Evolutionary conservation across 345 rosid species (phyloP).

Genomic region (Gossypium thurberi): DNA sequence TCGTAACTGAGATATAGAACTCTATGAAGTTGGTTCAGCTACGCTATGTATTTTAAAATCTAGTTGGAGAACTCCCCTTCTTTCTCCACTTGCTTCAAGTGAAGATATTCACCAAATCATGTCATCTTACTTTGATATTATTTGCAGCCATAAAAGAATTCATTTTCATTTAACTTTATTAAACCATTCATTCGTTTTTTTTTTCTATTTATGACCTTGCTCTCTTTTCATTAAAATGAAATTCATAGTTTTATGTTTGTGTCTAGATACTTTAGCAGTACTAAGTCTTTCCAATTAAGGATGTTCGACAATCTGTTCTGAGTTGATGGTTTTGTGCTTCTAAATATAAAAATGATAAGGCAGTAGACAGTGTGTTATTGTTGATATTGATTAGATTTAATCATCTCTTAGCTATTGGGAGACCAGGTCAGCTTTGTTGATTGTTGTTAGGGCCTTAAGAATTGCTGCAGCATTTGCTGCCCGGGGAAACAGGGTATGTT

Average conservation of each 20-base stretch:
- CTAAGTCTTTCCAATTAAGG: not conserved
- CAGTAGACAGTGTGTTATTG: not conserved
- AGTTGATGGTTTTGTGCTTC: not conserved
- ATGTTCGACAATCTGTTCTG: not conserved
- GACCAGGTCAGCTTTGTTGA: no score
- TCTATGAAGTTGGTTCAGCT: not conserved
- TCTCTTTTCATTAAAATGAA: not conserved
- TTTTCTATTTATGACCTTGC: not conserved
- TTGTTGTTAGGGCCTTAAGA: not conserved
- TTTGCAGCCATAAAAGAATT: not conserved
- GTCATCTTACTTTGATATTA: not conserved
- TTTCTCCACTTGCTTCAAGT: not conserved
- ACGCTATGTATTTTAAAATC: not conserved
- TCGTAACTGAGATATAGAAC: not conserved
- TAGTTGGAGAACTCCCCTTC: not conserved
- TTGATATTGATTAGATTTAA: not conserved
- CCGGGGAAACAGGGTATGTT: not conserved
- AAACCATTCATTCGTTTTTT: not conserved
- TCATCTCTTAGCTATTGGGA: not conserved
- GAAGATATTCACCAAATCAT: not conserved
- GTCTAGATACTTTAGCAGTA: not conserved
- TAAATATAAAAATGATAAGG: no score
- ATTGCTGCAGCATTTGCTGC: not conserved
- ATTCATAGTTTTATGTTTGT: not conserved
- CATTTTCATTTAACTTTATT: not conserved